Conservation (phyloP, 1,139 yeast genomes). For the Taphrina sp. region DNA sequence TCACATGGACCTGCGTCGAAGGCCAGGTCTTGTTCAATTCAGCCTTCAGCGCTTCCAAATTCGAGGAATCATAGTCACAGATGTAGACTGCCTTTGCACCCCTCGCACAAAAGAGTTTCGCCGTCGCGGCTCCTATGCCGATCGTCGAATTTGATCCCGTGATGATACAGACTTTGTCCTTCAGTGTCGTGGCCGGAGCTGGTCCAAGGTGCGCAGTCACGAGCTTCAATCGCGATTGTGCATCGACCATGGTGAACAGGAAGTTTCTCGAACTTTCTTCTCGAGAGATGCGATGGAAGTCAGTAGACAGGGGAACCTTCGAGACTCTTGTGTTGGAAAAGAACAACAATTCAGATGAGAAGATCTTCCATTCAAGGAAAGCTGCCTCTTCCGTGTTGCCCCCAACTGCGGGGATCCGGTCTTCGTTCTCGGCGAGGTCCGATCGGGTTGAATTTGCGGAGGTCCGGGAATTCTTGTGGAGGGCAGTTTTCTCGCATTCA, state of each 20-base stretch:
- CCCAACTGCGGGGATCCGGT: no score
- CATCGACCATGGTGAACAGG: conserved; percentile 5
- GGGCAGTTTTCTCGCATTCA: no score
- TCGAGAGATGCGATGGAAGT: no score
- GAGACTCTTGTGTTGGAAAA: no score
- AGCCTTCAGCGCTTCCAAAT: conserved; percentile 15
- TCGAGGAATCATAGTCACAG: conserved; percentile 33
- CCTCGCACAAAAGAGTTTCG: conserved; percentile 29
- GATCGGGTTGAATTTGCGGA: no score
- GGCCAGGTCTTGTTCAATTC: conserved; percentile 18
- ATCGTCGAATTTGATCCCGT: conserved; percentile 35
- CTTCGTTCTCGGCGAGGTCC: no score
- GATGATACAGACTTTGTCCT: conserved; percentile 34
- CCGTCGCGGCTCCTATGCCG: conserved; percentile 36
- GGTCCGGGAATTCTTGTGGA: no score
- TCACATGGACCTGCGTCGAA: conserved; percentile 27
- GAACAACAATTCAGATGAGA: no score
- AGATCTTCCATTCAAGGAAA: no score
- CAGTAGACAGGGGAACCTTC: no score
- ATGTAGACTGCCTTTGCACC: conserved; percentile 35
- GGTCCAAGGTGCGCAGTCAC: conserved; percentile 19
- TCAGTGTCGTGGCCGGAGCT: conserved; percentile 24
- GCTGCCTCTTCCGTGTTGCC: no score
- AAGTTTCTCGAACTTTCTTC: no score
- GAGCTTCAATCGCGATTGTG: conserved; percentile 9